Evolutionary conservation across 768 basidiomycete species (phyloP).

Genomic region (Plicaturopsis crispa): DNA sequence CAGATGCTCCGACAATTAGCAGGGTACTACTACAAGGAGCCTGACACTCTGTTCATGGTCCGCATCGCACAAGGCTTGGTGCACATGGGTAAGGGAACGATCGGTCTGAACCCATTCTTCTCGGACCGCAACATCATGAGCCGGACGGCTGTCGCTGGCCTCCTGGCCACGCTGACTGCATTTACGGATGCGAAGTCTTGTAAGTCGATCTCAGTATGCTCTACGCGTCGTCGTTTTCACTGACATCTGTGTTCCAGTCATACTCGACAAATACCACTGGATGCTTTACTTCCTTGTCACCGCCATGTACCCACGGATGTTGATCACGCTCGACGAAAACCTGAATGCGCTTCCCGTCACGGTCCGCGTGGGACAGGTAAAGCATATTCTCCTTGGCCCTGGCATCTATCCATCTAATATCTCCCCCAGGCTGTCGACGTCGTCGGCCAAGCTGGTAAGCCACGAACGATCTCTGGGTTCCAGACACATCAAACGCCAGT

Average conservation of each 20-base stretch:
- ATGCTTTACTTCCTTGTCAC: constrained; percentile 95
- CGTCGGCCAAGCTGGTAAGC: constrained; percentile 96
- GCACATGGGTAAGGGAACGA: constrained; percentile 99
- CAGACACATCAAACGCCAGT: constrained; percentile 98
- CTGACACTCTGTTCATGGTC: constrained; percentile 94
- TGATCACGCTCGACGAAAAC: constrained; percentile 94
- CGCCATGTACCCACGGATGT: constrained; percentile 97
- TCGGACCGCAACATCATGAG: constrained; percentile 87
- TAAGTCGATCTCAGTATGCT: constrained; percentile 49
- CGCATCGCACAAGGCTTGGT: constrained; percentile 93
- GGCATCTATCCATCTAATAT: constrained; percentile 3
- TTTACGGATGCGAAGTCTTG: constrained; percentile 93
- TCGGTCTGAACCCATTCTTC: constrained; percentile 96
- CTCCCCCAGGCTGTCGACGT: constrained; percentile 80
- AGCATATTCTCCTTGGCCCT: constrained; percentile 10
- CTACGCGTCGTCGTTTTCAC: background rate
- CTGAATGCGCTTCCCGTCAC: constrained; percentile 82
- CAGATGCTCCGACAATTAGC: constrained; percentile 97
- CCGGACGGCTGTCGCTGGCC: constrained; percentile 80
- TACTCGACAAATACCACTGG: constrained; percentile 96
- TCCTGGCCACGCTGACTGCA: constrained; percentile 81
- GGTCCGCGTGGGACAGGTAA: constrained; percentile 87
- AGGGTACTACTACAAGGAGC: constrained; percentile 97
- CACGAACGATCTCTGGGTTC: constrained; percentile 94
- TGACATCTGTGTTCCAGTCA: constrained; percentile 42